A percentile compares a stretch with the other conserved stretches of the same genome.
These are phyloP conservation scores for Helicostylum pulchrum DNA, from an alignment of 192 early-diverging fungal species.

Conservation along the genomic window DNA sequence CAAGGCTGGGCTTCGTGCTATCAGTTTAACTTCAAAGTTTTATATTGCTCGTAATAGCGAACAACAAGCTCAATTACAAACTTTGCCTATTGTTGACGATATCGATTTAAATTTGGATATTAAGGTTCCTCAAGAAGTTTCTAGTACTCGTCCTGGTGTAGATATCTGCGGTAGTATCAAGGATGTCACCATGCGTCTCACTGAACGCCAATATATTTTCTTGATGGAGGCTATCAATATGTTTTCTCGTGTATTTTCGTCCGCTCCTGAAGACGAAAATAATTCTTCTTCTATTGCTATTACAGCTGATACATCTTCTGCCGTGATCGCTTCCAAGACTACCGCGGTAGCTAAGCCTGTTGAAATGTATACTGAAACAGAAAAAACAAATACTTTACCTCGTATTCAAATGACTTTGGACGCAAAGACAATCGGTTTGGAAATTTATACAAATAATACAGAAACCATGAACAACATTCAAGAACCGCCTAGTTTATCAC, in stretches of 20 bases:
- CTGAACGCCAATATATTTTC: slow-evolving; percentile 81
- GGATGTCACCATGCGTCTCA: slow-evolving; percentile 75
- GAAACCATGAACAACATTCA: slow-evolving; percentile 49
- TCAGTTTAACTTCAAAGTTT: slow-evolving; percentile 56
- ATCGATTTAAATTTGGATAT: slow-evolving; percentile 76
- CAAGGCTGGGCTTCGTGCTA: slow-evolving; percentile 57
- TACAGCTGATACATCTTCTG: background rate
- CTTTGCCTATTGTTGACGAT: slow-evolving; percentile 79
- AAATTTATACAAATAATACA: slow-evolving; percentile 64
- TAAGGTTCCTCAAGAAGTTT: slow-evolving; percentile 32
- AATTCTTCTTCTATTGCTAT: background rate
- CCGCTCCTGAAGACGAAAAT: background rate
- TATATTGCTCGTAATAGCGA: slow-evolving; percentile 34
- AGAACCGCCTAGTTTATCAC: slow-evolving; percentile 49
- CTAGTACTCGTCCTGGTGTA: slow-evolving; percentile 27
- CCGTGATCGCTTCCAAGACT: background rate
- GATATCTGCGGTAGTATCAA: slow-evolving; percentile 62
- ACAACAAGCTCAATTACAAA: slow-evolving; percentile 38
- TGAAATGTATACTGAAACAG: background rate
- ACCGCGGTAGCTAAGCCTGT: slow-evolving; percentile 11
- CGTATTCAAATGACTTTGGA: slow-evolving; percentile 50
- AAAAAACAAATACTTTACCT: background rate
- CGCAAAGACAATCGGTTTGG: slow-evolving; percentile 73
- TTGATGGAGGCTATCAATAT: slow-evolving; percentile 63
- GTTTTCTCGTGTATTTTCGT: slow-evolving; percentile 44